Percentiles rank a stretch among this genome's conserved stretches.
Conservation (phyloP, 306 rosid species). For the Fagus crenata region DNA sequence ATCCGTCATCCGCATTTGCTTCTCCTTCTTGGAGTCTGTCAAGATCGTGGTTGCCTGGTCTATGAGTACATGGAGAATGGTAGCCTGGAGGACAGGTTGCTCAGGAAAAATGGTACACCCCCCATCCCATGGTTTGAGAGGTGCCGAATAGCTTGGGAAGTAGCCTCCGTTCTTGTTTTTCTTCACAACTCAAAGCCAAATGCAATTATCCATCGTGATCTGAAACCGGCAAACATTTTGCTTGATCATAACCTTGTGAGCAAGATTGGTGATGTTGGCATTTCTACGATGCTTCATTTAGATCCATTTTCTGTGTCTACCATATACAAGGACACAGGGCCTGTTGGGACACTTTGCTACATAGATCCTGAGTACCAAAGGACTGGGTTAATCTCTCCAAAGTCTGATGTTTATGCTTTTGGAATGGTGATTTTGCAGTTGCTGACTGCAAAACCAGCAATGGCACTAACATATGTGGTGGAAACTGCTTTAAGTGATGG, state of each 20-base stretch:
- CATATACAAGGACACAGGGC: slow-evolving; percentile 54
- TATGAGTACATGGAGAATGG: slow-evolving; percentile 96
- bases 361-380: slow-evolving; percentile 98
- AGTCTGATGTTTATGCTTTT: slow-evolving; percentile 91
- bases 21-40: slow-evolving; percentile 90
- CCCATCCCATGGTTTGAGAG: slow-evolving; percentile 92
- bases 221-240: slow-evolving; percentile 94
- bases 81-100: slow-evolving; percentile 81
- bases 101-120: slow-evolving; percentile 47
- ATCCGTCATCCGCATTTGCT: slow-evolving; percentile 91
- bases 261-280: slow-evolving; percentile 94
- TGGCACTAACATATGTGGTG: slow-evolving; percentile 67
- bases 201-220: slow-evolving; percentile 93
- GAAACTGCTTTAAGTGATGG: slow-evolving; percentile 66
- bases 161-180: slow-evolving; percentile 84
- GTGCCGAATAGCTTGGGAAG: slow-evolving; percentile 93
- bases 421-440: slow-evolving; percentile 92
- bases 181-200: slow-evolving; percentile 86
- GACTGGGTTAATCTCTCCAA: slow-evolving; percentile 64
- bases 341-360: slow-evolving; percentile 86
- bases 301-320: slow-evolving; percentile 49
- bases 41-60: slow-evolving; percentile 75
- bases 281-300: slow-evolving; percentile 63
- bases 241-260: slow-evolving; percentile 79
- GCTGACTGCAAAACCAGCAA: slow-evolving; percentile 81